Percentiles rank a stretch among this genome's conserved stretches.
Conservation (phyloP, 768 basidiomycete species). For the Phaeotremella fagi region DNA sequence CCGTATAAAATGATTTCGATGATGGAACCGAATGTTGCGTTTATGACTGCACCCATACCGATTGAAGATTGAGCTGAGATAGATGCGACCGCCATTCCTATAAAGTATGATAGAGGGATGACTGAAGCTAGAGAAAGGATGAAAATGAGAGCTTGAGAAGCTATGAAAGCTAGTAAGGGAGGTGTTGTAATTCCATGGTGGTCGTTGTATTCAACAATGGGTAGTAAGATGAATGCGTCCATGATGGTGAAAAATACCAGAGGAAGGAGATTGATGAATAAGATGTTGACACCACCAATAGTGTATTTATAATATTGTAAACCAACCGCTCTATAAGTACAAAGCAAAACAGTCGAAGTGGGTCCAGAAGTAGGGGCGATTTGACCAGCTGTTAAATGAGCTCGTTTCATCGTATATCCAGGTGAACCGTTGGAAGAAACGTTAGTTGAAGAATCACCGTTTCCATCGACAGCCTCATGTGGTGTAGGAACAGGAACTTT, state of each 20-base stretch:
- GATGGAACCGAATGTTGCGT: slow-evolving; percentile 97
- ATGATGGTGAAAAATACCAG: slow-evolving; percentile 95
- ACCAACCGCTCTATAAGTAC: slow-evolving; percentile 87
- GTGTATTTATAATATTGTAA: slow-evolving; percentile 98
- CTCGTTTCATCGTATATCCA: slow-evolving; percentile 59
- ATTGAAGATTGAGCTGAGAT: slow-evolving; percentile 98
- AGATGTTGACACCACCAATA: slow-evolving; percentile 94
- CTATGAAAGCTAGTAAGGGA: slow-evolving; percentile 62
- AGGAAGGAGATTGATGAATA: slow-evolving; percentile 91
- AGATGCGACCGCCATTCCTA: slow-evolving; percentile 98
- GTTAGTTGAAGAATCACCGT: slow-evolving; percentile 4
- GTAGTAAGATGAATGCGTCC: slow-evolving; percentile 77
- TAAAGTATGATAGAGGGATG: slow-evolving; percentile 97
- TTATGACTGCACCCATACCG: slow-evolving; percentile 99
- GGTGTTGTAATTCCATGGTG: slow-evolving; percentile 59
- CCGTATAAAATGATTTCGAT: slow-evolving; percentile 92
- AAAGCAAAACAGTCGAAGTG: slow-evolving; percentile 81
- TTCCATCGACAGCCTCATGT: slow-evolving; percentile 16
- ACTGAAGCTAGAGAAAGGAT: slow-evolving; percentile 77
- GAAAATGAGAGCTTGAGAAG: slow-evolving; percentile 76
- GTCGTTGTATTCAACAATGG: slow-evolving; percentile 61
- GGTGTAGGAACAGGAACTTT: slow-evolving; percentile 55
- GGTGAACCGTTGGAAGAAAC: slow-evolving; percentile 50
- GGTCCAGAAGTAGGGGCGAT: slow-evolving; percentile 72
- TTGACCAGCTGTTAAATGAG: slow-evolving; percentile 78